These are phyloP conservation scores for Gentiana macrophylla DNA, from an alignment of 257 asterid genomes.

Conservation along the genomic window DNA sequence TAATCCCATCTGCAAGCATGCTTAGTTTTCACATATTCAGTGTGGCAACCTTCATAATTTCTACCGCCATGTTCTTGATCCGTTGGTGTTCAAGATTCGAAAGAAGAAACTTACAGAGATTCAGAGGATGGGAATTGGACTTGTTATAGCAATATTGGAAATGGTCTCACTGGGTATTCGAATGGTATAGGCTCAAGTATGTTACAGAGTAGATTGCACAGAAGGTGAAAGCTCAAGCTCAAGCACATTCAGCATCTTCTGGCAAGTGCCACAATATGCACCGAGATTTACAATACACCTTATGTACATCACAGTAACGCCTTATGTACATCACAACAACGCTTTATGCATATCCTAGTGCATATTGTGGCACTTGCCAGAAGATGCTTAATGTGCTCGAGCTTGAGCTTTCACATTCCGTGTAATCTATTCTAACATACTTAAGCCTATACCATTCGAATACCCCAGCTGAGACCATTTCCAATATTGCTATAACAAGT, in stretches of 20 bases:
- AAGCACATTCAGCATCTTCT: conserved; percentile 49
- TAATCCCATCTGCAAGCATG: conserved; percentile 93
- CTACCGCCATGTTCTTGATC: conserved; percentile 61
- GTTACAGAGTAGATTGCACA: conserved; percentile 24
- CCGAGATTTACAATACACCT: conserved; percentile 7
- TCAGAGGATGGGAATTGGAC: conserved; percentile 78
- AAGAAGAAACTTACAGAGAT: conserved; percentile 45
- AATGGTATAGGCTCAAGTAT: conserved; percentile 44
- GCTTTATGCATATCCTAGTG: conserved; percentile 1
- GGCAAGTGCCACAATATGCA: conserved; percentile 88
- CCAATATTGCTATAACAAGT: conserved; percentile 48
- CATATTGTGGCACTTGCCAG: conserved; percentile 75
- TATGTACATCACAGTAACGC: no score
- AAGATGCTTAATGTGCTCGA: conserved; percentile 40
- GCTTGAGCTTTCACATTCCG: neutral
- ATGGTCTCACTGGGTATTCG: conserved; percentile 72
- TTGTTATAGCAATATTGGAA: conserved; percentile 55
- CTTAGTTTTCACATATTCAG: conserved; percentile 85
- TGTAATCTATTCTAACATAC: conserved; percentile 14
- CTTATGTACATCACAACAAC: no score
- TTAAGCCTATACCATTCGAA: conserved; percentile 39
- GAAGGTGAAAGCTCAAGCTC: conserved; percentile 24
- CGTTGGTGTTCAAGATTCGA: conserved; percentile 23
- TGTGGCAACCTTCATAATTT: conserved; percentile 79
- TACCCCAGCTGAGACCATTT: conserved; percentile 58